Percentiles rank a stretch among this genome's conserved stretches.
phyloP scores from a whole-genome alignment of 2,329 filamentous ascomycete genomes.

The Penicillium italicum region DNA sequence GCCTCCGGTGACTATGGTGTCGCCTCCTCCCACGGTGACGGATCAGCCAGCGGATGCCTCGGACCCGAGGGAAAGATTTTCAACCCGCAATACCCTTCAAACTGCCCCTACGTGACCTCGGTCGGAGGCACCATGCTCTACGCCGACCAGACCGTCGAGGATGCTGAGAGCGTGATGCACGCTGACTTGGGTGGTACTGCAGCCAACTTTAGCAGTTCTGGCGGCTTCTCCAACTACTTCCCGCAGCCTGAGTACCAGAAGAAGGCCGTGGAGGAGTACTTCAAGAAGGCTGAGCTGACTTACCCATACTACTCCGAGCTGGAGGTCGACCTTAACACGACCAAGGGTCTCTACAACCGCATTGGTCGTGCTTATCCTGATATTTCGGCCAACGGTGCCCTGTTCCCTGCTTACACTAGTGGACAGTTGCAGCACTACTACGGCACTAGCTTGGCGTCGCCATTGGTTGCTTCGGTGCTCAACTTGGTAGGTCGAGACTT shows the following conservation, averaged over 20 bases:
- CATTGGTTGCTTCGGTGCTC: constrained; percentile 31
- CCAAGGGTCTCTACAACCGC: constrained; percentile 43
- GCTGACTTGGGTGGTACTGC: constrained; percentile 28
- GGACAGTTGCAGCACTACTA: constrained; percentile 22
- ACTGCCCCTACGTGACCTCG: constrained; percentile 52
- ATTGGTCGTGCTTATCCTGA: constrained; percentile 51
- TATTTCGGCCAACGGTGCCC: constrained; percentile 46
- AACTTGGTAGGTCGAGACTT: constrained; percentile 23
- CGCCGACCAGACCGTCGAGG: constrained; percentile 24
- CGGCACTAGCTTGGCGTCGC: constrained; percentile 29
- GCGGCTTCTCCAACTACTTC: constrained; percentile 50
- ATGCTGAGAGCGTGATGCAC: constrained; percentile 31
- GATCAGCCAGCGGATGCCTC: constrained; percentile 36
- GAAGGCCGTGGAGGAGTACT: constrained; percentile 42
- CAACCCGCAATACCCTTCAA: constrained; percentile 48
- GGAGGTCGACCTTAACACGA: constrained; percentile 36
- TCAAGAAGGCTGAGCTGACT: constrained; percentile 28
- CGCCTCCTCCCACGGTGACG: constrained; percentile 38
- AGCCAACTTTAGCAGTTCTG: constrained; percentile 39
- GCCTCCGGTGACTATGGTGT: constrained; percentile 34
- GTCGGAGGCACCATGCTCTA: constrained; percentile 43
- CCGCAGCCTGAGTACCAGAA: constrained; percentile 44
- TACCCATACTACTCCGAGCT: constrained; percentile 33
- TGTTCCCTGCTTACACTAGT: constrained; percentile 23
- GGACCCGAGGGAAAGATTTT: constrained; percentile 45